A percentile compares a stretch with the other conserved stretches of the same genome.
Conservation (phyloP, 345 rosid genomes). For the Eucalyptus regnans region DNA sequence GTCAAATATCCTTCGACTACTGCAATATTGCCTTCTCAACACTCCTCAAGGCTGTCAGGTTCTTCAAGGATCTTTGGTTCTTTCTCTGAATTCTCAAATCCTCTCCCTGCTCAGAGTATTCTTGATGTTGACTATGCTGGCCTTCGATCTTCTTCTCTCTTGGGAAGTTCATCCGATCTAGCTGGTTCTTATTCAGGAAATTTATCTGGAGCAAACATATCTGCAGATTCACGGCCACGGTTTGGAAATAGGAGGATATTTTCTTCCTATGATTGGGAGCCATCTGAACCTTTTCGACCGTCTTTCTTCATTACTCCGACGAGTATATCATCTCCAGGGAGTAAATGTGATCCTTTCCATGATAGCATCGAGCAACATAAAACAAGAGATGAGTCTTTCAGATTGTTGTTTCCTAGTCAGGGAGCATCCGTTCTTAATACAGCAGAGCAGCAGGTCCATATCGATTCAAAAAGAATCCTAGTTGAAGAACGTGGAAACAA, state of each 20-base stretch:
- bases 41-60: constrained; percentile 18
- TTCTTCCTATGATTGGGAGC: constrained; percentile 74
- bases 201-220: not conserved
- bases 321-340: constrained; percentile 33
- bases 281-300: constrained; percentile 74
- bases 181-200: constrained; percentile 25
- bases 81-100: constrained; percentile 16
- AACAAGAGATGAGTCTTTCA: constrained; percentile 15
- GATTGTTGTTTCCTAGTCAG: constrained; percentile 19
- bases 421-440: constrained; percentile 10
- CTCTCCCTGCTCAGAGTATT: constrained; percentile 14
- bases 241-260: constrained; percentile 19
- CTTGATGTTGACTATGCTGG: constrained; percentile 11
- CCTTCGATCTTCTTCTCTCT: constrained; percentile 17
- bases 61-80: constrained; percentile 13
- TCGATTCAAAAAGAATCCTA: constrained; percentile 10
- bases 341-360: constrained; percentile 49
- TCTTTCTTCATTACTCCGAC: constrained; percentile 42
- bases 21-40: not conserved
- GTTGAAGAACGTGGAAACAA: constrained; percentile 26
- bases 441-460: constrained; percentile 16
- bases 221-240: not conserved
- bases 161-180: constrained; percentile 17
- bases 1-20: not conserved
- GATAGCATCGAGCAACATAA: constrained; percentile 37